phyloP scores from a whole-genome alignment of 306 rosid species.

The Ammopiptanthus mongolicus region DNA sequence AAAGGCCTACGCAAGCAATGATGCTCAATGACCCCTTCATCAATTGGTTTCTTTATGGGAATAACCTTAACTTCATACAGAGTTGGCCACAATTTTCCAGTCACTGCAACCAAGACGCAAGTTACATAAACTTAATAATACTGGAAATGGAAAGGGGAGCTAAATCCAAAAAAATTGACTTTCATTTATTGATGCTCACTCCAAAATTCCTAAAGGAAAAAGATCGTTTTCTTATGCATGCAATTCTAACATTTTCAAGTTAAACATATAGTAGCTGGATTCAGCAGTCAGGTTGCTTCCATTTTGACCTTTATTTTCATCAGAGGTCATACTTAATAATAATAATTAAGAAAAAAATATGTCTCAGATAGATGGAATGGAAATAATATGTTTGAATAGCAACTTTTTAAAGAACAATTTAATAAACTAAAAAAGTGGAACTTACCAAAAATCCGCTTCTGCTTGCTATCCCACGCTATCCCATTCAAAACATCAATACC shows the following conservation, averaged over 20 bases:
- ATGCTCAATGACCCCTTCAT: constrained; percentile 36
- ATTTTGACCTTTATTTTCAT: background rate
- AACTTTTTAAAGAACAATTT: background rate
- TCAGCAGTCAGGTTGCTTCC: too few species aligned
- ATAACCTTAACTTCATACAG: constrained; percentile 63
- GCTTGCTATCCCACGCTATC: constrained; percentile 79
- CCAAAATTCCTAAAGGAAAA: background rate
- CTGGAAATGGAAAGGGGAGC: background rate
- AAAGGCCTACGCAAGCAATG: constrained; percentile 55
- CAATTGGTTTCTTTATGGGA: constrained; percentile 30
- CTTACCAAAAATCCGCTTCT: constrained; percentile 70
- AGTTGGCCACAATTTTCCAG: constrained; percentile 92
- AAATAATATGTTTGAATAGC: background rate
- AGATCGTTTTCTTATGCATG: too few species aligned
- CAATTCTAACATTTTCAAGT: too few species aligned
- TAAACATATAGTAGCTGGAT: too few species aligned
- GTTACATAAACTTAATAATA: background rate
- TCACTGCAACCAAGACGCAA: constrained; percentile 50
- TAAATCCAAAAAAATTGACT: background rate
- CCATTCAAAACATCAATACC: constrained; percentile 74
- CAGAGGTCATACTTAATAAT: background rate
- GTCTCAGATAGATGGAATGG: background rate
- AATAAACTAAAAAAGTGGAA: background rate
- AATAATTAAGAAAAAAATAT: background rate
- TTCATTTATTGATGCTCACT: background rate